Evolutionary conservation across 345 rosid species (phyloP).

Genomic region (Camelina neglecta): DNA sequence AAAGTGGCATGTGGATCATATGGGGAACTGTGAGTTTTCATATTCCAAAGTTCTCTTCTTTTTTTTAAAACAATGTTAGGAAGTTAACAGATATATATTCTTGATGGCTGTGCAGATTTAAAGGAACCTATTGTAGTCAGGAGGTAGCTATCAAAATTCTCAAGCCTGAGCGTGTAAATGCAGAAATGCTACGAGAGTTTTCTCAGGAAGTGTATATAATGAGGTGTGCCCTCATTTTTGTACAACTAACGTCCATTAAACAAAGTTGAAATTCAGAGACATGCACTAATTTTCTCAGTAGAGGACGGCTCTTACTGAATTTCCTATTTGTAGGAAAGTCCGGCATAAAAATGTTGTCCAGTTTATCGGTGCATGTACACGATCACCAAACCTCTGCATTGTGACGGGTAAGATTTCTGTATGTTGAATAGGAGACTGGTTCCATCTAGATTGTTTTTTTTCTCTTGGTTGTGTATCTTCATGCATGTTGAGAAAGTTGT

Average conservation of each 20-base stretch:
- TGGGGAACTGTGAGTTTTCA: conserved; percentile 80
- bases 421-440: not conserved
- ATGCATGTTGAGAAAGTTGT: conserved; percentile 21
- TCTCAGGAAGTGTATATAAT: conserved; percentile 95
- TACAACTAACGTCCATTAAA: not conserved
- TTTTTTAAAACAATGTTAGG: not conserved
- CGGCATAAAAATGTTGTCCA: conserved; percentile 97
- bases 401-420: conserved; percentile 70
- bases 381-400: conserved; percentile 83
- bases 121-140: conserved; percentile 90
- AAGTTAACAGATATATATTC: conserved; percentile 11
- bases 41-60: not conserved
- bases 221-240: conserved; percentile 57
- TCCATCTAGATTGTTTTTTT: not conserved
- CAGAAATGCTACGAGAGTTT: conserved; percentile 83
- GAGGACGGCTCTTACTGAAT: conserved; percentile 9
- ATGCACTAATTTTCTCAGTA: not conserved
- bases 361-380: conserved; percentile 94
- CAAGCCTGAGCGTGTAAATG: conserved; percentile 78
- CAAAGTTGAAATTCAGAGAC: not conserved
- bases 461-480: not conserved
- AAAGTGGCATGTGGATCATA: conserved; percentile 89
- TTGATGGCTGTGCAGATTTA: conserved; percentile 58
- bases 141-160: conserved; percentile 94
- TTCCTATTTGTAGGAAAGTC: conserved; percentile 69